phyloP scores from a whole-genome alignment of 2,329 filamentous ascomycete genomes.

The Penicillium sp. region DNA sequence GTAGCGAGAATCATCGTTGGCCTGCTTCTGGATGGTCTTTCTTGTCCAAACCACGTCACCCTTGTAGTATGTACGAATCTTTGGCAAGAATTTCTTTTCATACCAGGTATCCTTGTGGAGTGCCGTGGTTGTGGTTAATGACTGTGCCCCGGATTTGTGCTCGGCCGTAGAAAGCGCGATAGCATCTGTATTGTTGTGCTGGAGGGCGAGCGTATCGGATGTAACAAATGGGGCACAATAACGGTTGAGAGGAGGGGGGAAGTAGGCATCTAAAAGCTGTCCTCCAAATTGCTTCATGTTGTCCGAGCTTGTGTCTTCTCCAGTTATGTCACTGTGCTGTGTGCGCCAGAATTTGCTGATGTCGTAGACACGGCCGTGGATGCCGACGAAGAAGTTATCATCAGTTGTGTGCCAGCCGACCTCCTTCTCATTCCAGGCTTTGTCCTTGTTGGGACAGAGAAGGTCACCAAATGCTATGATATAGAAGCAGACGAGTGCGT shows the following conservation, averaged over 20 bases:
- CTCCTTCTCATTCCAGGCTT: conserved; percentile 76
- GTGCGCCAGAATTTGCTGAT: conserved; percentile 82
- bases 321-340: conserved; percentile 72
- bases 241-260: conserved; percentile 71
- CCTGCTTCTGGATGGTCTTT: conserved; percentile 62
- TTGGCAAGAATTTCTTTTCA: conserved; percentile 67
- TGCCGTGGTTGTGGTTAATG: conserved; percentile 56
- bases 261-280: conserved; percentile 78
- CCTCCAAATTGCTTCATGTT: conserved; percentile 79
- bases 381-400: conserved; percentile 81
- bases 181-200: conserved; percentile 66
- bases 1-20: conserved; percentile 63
- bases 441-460: conserved; percentile 87
- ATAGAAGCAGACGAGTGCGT: conserved; percentile 83
- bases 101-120: conserved; percentile 76
- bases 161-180: conserved; percentile 55
- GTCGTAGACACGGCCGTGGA: conserved; percentile 88
- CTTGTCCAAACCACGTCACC: conserved; percentile 76
- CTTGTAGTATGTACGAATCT: conserved; percentile 82
- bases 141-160: conserved; percentile 68
- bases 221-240: conserved; percentile 74
- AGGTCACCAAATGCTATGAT: conserved; percentile 83
- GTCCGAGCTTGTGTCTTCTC: conserved; percentile 58
- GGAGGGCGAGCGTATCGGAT: conserved; percentile 49
- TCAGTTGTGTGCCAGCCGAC: conserved; percentile 68